Conservation (phyloP, 345 rosid species). For the Arabis alpina region DNA sequence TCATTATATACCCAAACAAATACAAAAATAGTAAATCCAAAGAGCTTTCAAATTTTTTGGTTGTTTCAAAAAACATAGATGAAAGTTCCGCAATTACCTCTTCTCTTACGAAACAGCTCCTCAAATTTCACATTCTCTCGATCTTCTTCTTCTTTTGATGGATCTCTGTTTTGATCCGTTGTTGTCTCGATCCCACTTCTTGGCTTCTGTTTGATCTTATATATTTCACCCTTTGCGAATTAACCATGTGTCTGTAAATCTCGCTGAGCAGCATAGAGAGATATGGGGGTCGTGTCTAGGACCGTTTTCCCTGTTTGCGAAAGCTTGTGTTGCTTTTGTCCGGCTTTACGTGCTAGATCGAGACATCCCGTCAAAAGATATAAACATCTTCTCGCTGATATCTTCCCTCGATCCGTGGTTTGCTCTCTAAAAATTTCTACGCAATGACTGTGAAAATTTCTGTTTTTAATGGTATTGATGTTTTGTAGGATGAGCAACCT, state of each 20-base stretch:
- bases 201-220: slow-evolving; percentile 1
- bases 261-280: slow-evolving; percentile 1
- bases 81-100: slow-evolving; percentile 37
- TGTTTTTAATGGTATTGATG: background rate
- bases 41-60: background rate
- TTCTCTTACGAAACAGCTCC: slow-evolving; percentile 16
- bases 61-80: slow-evolving; percentile 16
- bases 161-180: slow-evolving; percentile 28
- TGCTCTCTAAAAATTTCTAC: background rate
- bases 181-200: background rate
- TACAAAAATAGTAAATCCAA: slow-evolving; percentile 22
- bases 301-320: slow-evolving; percentile 58
- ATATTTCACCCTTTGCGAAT: slow-evolving; percentile 12
- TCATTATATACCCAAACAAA: background rate
- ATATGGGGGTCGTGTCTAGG: slow-evolving; percentile 54
- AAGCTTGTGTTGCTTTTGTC: slow-evolving; percentile 66
- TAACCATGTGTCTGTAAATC: slow-evolving; percentile 14
- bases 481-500: slow-evolving; percentile 51
- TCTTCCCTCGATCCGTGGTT: slow-evolving; percentile 66
- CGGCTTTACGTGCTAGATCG: slow-evolving; percentile 65
- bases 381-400: slow-evolving; percentile 68
- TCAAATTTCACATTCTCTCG: background rate
- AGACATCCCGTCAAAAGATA: slow-evolving; percentile 77
- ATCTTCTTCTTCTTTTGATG: slow-evolving; percentile 6
- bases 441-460: background rate